These are phyloP conservation scores for Endoconidiophora polonica DNA, from an alignment of 2,329 filamentous ascomycete genomes.

Conservation along the genomic window DNA sequence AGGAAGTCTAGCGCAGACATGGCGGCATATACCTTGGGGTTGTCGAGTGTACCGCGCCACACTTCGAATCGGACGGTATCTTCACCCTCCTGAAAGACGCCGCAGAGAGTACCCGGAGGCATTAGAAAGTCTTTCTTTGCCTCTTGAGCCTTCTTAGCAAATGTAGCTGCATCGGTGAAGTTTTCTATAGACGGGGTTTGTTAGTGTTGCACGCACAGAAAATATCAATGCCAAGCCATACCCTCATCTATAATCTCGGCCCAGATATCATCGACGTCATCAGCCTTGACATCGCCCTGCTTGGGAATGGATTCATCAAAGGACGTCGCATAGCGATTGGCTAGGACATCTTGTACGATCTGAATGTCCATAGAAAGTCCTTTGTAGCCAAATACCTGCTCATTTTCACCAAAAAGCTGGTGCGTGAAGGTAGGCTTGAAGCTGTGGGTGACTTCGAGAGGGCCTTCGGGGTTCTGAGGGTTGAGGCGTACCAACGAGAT, in stretches of 20 bases:
- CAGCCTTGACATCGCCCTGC: constrained; percentile 10
- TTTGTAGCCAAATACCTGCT: constrained; percentile 81
- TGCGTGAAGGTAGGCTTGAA: constrained; percentile 87
- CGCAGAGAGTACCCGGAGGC: constrained; percentile 8
- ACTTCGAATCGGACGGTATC: constrained; percentile 45
- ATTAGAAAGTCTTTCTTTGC: background rate
- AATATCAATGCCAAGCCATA: background rate
- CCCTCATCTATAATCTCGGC: constrained; percentile 7
- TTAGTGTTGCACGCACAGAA: constrained; percentile 21
- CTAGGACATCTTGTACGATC: constrained; percentile 36
- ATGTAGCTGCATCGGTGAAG: constrained; percentile 44
- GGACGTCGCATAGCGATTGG: constrained; percentile 4
- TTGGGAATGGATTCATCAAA: constrained; percentile 5
- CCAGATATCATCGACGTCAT: constrained; percentile 10
- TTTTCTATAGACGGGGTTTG: constrained; percentile 48
- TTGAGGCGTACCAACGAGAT: constrained; percentile 41
- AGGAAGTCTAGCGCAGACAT: constrained; percentile 71
- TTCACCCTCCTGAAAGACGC: background rate
- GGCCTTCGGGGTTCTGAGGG: constrained; percentile 26
- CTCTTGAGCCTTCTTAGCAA: constrained; percentile 27
- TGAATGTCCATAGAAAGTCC: constrained; percentile 59
- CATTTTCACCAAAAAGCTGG: constrained; percentile 81
- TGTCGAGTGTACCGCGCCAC: constrained; percentile 61
- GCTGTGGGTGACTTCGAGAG: constrained; percentile 34
- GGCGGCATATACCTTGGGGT: constrained; percentile 52